Conservation (phyloP, 1,284 basidiomycete genomes). For the Ceraceosorus bombacis region DNA sequence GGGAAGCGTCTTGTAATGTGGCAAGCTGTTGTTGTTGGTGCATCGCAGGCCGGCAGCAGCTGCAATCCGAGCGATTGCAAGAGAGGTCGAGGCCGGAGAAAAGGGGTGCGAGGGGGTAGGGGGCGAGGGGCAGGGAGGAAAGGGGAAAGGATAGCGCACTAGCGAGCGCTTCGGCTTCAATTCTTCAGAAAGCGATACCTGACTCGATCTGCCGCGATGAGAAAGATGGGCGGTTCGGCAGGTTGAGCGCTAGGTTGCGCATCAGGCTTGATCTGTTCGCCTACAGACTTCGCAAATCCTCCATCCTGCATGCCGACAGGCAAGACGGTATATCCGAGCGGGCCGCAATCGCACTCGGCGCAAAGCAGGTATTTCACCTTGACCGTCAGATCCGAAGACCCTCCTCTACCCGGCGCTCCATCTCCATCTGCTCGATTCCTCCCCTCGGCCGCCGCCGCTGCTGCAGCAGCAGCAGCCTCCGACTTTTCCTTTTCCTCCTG, state of each 20-base stretch:
- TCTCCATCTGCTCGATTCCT: not conserved
- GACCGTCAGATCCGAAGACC: not conserved
- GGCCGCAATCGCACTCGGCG: conserved; percentile 46
- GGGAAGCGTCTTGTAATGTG: no score
- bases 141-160: not conserved
- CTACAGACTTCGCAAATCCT: conserved; percentile 30
- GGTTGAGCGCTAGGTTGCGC: not conserved
- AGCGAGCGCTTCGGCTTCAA: not conserved
- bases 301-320: conserved; percentile 28
- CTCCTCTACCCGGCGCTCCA: not conserved
- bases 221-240: conserved; percentile 8
- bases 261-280: conserved; percentile 19
- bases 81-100: no score
- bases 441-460: not conserved
- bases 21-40: no score
- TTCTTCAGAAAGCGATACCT: conserved; percentile 14
- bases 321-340: conserved; percentile 40
- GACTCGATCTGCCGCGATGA: conserved; percentile 14
- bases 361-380: conserved; percentile 44
- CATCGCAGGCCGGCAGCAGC: no score
- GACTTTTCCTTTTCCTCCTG: not conserved
- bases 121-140: no score
- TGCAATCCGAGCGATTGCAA: no score
- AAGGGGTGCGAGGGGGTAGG: no score
- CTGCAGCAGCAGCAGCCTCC: not conserved